Evolutionary conservation across 1,139 yeast species (phyloP), one percentile per base, ranked within the genome.

Genomic region (Kluyveromyces sp.): DNA sequence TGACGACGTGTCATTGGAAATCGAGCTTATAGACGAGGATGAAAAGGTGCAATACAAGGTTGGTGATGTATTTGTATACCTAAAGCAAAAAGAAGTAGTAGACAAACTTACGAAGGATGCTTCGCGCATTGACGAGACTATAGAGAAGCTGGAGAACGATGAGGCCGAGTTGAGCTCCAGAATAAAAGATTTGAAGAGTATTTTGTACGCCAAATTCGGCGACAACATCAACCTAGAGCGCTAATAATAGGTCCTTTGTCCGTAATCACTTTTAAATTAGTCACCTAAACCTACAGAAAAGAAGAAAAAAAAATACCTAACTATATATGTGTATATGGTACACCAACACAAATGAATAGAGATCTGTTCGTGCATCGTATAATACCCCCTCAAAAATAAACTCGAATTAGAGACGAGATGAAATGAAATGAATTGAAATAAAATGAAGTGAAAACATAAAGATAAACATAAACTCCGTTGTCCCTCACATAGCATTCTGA

Each of bases 151-250:
- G 27, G 81, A 79, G 42, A 57, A 63, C 1, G 61, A 73, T 50
- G 72, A 85, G 42, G 78, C 72, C 1, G 70, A 63, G 0, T 69
- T 81, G 37, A 82, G 80, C 49, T 73, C 69, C 3, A 70, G 76
- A 51, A 73, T 90, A 67, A 66, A 65, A 7, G 74, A 66, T 34
- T 74, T 90, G 56, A 92, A 90, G 68, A 74, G 77, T 33, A 73
- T 72, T n/a, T 71, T 92, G 50, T 92, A 92, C 61, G 87, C 88
- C 21, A 89, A 87, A 64, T 92, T 92, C 63, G 98, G 98, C 35
- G 79, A 79, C 55, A 82, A 89, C 51, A 92, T 92, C 61, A 90
- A 90, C 63, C 71, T 92, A 44, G 98, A 92, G 59, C 71, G 73
- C 55, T 68, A 48, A 54, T 8, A 15, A 15, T 15, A 15, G 21